phyloP scores from a whole-genome alignment of 2,329 filamentous ascomycete species.

The Aspergillus caelatus region DNA sequence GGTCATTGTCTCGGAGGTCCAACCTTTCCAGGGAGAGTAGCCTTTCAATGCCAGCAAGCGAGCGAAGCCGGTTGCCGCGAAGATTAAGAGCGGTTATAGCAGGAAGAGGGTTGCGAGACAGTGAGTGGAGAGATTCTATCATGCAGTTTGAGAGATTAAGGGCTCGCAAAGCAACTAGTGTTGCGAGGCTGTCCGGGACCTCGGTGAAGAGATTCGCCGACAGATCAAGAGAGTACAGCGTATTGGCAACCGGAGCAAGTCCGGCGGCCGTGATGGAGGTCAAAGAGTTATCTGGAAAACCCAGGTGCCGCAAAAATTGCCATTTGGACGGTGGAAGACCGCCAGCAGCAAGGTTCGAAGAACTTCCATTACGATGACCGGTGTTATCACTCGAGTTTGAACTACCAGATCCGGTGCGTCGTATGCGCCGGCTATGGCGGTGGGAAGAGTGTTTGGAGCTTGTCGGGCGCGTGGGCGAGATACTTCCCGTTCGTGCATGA shows the following conservation, averaged over 20 bases:
- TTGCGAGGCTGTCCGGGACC: conserved; percentile 87
- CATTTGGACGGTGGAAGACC: conserved; percentile 84
- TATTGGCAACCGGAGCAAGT: conserved; percentile 80
- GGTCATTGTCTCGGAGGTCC: conserved; percentile 85
- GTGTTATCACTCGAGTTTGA: conserved; percentile 76
- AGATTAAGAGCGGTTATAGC: conserved; percentile 93
- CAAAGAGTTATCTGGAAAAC: conserved; percentile 86
- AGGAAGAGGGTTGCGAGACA: conserved; percentile 79
- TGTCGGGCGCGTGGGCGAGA: conserved; percentile 75
- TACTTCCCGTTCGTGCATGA: conserved; percentile 64
- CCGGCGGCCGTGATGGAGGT: conserved; percentile 76
- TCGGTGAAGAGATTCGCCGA: conserved; percentile 93
- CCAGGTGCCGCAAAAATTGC: conserved; percentile 90
- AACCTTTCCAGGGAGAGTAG: conserved; percentile 85
- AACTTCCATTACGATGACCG: conserved; percentile 64
- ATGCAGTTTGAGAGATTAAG: conserved; percentile 96
- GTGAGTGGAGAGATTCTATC: conserved; percentile 90
- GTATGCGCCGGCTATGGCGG: conserved; percentile 72
- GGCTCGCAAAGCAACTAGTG: conserved; percentile 82
- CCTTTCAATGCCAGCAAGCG: conserved; percentile 86
- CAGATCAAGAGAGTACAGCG: conserved; percentile 86
- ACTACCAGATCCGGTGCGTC: conserved; percentile 87
- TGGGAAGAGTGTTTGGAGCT: conserved; percentile 72
- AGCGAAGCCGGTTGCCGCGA: conserved; percentile 81
- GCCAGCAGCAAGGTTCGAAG: conserved; percentile 74